These are phyloP conservation scores for Sporothrix globosa DNA, from an alignment of 2,329 filamentous ascomycete species.

Conservation along the genomic window DNA sequence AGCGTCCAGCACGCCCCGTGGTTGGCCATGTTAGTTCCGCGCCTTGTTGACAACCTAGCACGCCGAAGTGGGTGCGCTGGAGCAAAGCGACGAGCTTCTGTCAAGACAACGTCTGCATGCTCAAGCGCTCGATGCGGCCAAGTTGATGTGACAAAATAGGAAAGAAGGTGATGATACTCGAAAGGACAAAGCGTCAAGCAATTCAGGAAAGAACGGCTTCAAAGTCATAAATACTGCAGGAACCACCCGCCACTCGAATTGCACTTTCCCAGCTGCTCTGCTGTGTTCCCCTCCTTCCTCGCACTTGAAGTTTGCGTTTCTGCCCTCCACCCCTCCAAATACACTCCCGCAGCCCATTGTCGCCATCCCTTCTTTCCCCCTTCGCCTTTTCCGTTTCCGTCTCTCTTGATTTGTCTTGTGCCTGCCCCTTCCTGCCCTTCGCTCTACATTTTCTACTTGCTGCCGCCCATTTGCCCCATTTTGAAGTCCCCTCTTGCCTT, in stretches of 20 bases:
- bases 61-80: not conserved
- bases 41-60: not conserved
- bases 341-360: slow-evolving; percentile 8
- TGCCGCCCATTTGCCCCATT: slow-evolving; percentile 9
- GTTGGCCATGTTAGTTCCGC: slow-evolving; percentile 2
- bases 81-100: too few relatives aligned
- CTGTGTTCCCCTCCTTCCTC: too few relatives aligned
- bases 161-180: not conserved
- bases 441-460: slow-evolving; percentile 13
- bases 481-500: slow-evolving; percentile 2
- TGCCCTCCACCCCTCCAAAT: slow-evolving; percentile 3
- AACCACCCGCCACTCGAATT: not conserved
- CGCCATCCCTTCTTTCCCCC: not conserved
- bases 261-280: not conserved
- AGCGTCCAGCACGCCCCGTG: not conserved
- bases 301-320: not conserved
- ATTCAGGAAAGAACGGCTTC: not conserved
- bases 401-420: not conserved
- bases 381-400: slow-evolving; percentile 11
- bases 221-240: slow-evolving; percentile 22
- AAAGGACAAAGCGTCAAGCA: not conserved
- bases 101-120: not conserved
- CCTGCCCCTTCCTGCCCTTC: not conserved
- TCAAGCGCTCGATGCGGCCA: slow-evolving; percentile 5
- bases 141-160: not conserved